A percentile compares a stretch with the other conserved stretches of the same genome.
Conservation (phyloP, 768 basidiomycete species). For the Russula sp. region DNA sequence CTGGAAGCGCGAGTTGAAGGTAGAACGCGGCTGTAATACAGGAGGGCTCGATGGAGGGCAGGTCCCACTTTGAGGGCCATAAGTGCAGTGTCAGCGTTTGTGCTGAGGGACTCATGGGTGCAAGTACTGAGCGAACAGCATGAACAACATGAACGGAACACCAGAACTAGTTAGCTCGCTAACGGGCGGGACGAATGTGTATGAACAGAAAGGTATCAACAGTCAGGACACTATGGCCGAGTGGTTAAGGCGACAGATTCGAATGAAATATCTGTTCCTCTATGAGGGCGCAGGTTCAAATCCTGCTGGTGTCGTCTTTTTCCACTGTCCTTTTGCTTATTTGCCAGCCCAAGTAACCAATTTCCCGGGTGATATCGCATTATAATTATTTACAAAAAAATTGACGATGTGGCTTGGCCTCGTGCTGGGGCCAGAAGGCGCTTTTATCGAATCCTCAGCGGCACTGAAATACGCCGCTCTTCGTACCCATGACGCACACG, state of each 20-base stretch:
- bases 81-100: slow-evolving; percentile 40
- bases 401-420: not conserved
- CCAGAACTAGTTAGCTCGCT: not conserved
- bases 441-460: not conserved
- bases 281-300: slow-evolving; percentile 51
- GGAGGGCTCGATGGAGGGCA: slow-evolving; percentile 59
- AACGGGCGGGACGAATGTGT: not conserved
- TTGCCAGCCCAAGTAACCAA: too few species aligned
- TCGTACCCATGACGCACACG: not conserved
- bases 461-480: not conserved
- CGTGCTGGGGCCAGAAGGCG: too few species aligned
- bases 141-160: too few species aligned
- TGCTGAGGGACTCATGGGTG: slow-evolving; percentile 18
- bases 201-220: not conserved
- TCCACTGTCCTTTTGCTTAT: not conserved
- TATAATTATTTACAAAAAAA: not conserved
- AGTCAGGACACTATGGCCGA: slow-evolving; percentile 17
- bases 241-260: slow-evolving; percentile 22
- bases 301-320: slow-evolving; percentile 53
- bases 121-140: not conserved
- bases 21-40: slow-evolving; percentile 61
- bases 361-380: too few species aligned
- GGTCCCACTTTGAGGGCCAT: slow-evolving; percentile 60
- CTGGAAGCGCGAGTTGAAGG: slow-evolving; percentile 61
- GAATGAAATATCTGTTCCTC: slow-evolving; percentile 20